phyloP scores from a whole-genome alignment of 805 yeast genomes.

The Starmerella sp. region DNA sequence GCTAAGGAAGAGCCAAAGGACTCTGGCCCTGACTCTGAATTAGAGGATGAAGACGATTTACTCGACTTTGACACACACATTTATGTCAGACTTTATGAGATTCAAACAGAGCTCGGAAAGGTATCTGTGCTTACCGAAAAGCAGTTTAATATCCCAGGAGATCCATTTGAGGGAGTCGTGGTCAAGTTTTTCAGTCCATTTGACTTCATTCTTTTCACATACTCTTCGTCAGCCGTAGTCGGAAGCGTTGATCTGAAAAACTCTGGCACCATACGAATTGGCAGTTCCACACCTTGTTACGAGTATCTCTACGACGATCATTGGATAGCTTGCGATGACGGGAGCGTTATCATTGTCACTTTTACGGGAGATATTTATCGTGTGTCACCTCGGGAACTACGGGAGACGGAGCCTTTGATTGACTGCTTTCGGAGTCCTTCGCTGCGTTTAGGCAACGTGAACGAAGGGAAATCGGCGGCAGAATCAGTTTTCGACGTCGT shows the following conservation, averaged over 20 bases:
- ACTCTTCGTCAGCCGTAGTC: neutral
- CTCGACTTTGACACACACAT: neutral
- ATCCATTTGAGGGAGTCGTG: conserved; percentile 11
- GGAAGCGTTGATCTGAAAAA: neutral
- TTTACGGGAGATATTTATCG: neutral
- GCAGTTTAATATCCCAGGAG: conserved; percentile 2
- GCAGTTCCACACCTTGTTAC: neutral
- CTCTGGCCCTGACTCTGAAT: neutral
- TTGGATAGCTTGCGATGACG: neutral
- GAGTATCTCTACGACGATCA: conserved; percentile 6
- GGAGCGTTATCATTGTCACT: neutral
- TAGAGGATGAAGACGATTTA: neutral
- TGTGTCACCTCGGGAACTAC: neutral
- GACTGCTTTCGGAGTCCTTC: neutral
- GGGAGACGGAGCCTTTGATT: neutral
- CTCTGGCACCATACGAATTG: neutral
- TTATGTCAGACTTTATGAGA: neutral
- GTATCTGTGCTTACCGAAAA: neutral
- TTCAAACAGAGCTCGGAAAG: neutral
- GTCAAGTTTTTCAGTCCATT: conserved; percentile 1
- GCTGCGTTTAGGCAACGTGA: neutral
- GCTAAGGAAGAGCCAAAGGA: neutral
- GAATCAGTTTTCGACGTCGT: neutral
- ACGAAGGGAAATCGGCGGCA: no score
- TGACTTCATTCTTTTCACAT: neutral